Base-by-base conservation (phyloP, 2,329 filamentous ascomycete genomes). In the Fusarium neocosmosporiellum region DNA sequence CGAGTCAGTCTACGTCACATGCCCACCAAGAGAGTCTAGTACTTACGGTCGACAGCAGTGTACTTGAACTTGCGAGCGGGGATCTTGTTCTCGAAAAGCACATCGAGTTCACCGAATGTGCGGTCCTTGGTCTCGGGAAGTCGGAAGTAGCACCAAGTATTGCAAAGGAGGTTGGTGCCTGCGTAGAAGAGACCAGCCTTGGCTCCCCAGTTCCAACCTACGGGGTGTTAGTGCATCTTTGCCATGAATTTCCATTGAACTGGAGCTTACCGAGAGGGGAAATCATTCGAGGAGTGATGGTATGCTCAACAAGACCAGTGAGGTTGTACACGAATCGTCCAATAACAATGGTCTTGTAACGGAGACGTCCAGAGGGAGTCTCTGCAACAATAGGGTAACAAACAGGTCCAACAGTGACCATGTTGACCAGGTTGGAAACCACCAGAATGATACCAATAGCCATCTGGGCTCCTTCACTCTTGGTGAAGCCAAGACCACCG, bases 271-370 rank as follows among this genome's bases (percentile, higher is more conserved):
- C 65, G 0, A 59, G 54, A 2, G 72, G 41, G 1, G 70, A 69
- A 1, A 74, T 64, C 72, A 77, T 82, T 36, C 83, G 79, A 1
- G 83, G 82, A 3, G 84, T 80, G 10, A 81, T 73, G 2, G 81
- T 66, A n/a, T 81, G 83, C 41, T 82, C 79, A n/a, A 83, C 72
- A 20, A 87, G 82, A 58, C 80, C 81, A 46, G 80, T 77, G 3
- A 85, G 71, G 61, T 86, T 84, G 73, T 86, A 86, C 7, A 82
- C 76, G 46, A 81, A 82, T 8, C 85, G 75, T 0, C 84, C 83
- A 13, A 87, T 77, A 2, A 84, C 83, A 1, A 87, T 83, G 0
- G 85, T 86, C 77, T 86, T 85, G 36, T 82, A 81, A 11, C 84
- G 80, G 2, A 87, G 80, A 13, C 85, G 80, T 2, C 81, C 82